phyloP scores from a whole-genome alignment of 306 rosid species.

The Quercus wislizeni region DNA sequence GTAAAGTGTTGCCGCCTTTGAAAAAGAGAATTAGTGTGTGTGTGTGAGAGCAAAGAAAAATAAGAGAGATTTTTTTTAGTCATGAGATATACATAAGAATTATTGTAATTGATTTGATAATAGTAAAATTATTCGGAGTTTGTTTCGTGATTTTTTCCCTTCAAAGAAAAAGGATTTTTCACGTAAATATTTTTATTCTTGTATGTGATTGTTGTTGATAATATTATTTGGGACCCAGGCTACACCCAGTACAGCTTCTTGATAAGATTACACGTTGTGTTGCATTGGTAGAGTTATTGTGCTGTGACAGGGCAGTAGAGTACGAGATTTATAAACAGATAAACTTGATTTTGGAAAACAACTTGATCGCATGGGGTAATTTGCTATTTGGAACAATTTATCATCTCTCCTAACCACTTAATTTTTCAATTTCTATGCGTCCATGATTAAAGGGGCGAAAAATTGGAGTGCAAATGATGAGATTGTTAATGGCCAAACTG shows the following conservation, averaged over 20 bases:
- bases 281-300: no score
- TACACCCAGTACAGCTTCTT: no score
- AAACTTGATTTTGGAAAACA: neutral
- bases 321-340: neutral
- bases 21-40: no score
- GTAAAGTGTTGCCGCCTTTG: no score
- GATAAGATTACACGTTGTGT: no score
- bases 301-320: neutral
- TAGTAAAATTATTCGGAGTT: no score
- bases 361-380: neutral
- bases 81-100: no score
- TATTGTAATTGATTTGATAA: no score
- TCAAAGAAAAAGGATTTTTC: accelerated
- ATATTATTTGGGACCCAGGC: no score
- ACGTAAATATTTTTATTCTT: no score
- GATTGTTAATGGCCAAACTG: neutral
- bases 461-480: neutral
- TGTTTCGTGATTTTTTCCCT: accelerated
- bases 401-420: neutral
- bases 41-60: no score
- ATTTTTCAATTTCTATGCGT: neutral
- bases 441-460: neutral
- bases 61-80: no score
- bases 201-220: accelerated
- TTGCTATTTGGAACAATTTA: neutral